Evolutionary conservation across 2,329 filamentous ascomycete genomes (phyloP).

Genomic region (Xylariaceae sp.): DNA sequence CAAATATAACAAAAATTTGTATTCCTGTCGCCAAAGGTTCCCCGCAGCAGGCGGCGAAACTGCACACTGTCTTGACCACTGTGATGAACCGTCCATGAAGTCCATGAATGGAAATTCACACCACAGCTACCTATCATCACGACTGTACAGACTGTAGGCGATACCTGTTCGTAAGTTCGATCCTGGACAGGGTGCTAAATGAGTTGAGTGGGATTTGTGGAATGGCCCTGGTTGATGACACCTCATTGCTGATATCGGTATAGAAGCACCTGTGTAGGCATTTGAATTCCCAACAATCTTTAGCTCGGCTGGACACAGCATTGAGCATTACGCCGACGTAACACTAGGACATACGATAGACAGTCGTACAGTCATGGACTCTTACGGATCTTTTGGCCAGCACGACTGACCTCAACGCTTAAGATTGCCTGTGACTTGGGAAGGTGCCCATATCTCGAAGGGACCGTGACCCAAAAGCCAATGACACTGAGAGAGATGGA

Average conservation of each 20-base stretch:
- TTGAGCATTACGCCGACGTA: not conserved
- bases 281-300: not conserved
- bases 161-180: not conserved
- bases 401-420: not conserved
- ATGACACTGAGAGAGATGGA: too few species aligned
- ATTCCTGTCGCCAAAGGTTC: conserved; percentile 7
- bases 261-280: not conserved
- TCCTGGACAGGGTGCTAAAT: not conserved
- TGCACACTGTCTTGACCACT: too few species aligned
- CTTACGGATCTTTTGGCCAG: not conserved
- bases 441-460: not conserved
- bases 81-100: too few species aligned
- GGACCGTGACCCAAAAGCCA: too few species aligned
- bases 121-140: not conserved
- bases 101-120: not conserved
- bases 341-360: too few species aligned
- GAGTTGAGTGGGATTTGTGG: not conserved
- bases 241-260: not conserved
- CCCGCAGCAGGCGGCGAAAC: conserved; percentile 7
- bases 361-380: not conserved
- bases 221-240: not conserved
- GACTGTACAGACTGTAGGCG: not conserved
- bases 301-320: not conserved
- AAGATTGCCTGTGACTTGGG: not conserved
- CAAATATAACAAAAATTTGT: not conserved